These are phyloP conservation scores for Quillaja saponaria DNA, from an alignment of 306 rosid genomes.

Conservation along the genomic window DNA sequence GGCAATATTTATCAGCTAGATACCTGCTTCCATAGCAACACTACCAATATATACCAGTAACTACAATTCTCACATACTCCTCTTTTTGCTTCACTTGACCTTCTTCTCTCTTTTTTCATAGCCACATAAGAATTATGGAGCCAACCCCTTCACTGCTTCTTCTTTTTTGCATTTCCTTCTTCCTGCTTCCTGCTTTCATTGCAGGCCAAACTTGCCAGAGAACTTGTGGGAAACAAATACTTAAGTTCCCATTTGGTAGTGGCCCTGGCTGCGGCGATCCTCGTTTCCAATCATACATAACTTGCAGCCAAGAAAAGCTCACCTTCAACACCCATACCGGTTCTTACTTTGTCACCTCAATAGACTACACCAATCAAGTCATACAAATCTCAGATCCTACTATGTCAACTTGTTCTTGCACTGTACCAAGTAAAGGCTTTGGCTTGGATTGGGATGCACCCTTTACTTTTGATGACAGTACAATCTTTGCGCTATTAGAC, in stretches of 20 bases:
- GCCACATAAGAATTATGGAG: slow-evolving; percentile 33
- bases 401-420: slow-evolving; percentile 79
- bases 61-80: slow-evolving; percentile 14
- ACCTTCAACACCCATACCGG: slow-evolving; percentile 78
- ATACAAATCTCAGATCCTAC: slow-evolving; percentile 75
- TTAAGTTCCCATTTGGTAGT: slow-evolving; percentile 71
- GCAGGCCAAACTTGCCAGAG: slow-evolving; percentile 64
- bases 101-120: not conserved
- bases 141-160: slow-evolving; percentile 16
- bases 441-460: slow-evolving; percentile 78
- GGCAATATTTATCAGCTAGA: slow-evolving; percentile 14
- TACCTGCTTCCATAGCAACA: not conserved
- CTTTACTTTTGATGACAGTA: slow-evolving; percentile 56
- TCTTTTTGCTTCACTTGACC: slow-evolving; percentile 14
- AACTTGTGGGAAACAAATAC: slow-evolving; percentile 59
- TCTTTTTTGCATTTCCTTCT: slow-evolving; percentile 31
- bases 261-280: slow-evolving; percentile 72
- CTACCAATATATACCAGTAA: slow-evolving; percentile 27
- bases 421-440: slow-evolving; percentile 66
- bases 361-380: slow-evolving; percentile 62
- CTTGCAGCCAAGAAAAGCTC: slow-evolving; percentile 55
- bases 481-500: slow-evolving; percentile 63
- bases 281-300: slow-evolving; percentile 57
- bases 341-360: slow-evolving; percentile 58
- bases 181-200: slow-evolving; percentile 35